phyloP scores from a whole-genome alignment of 2,329 filamentous ascomycete species.

The Aureobasidium leucospermi region DNA sequence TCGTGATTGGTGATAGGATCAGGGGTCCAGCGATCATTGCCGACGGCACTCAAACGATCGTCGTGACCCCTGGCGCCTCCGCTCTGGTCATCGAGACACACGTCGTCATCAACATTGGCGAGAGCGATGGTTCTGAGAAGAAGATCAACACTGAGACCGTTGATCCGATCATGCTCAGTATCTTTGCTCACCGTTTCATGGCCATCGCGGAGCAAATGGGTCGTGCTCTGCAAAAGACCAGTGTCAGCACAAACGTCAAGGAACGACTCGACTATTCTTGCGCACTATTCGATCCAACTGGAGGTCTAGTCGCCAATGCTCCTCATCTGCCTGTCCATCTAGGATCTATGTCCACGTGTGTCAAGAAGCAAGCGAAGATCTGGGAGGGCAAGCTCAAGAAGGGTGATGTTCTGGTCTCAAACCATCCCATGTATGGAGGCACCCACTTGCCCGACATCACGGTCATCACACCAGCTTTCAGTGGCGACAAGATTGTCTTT shows the following conservation, averaged over 20 bases:
- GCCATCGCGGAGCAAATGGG: slow-evolving; percentile 83
- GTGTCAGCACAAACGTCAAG: slow-evolving; percentile 73
- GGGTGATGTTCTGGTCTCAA: slow-evolving; percentile 76
- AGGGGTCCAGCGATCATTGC: slow-evolving; percentile 78
- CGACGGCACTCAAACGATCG: slow-evolving; percentile 74
- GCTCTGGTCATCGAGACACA: slow-evolving; percentile 79
- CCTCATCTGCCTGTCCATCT: slow-evolving; percentile 77
- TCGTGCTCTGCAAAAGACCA: slow-evolving; percentile 68
- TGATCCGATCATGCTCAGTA: slow-evolving; percentile 69
- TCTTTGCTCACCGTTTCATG: slow-evolving; percentile 80
- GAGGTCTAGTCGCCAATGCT: slow-evolving; percentile 68
- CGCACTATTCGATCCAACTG: slow-evolving; percentile 68
- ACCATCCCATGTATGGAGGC: slow-evolving; percentile 76
- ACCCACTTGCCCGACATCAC: slow-evolving; percentile 82
- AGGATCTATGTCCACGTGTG: slow-evolving; percentile 79
- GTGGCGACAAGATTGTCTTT: slow-evolving; percentile 67
- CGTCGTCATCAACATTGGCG: slow-evolving; percentile 76
- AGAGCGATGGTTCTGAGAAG: slow-evolving; percentile 41
- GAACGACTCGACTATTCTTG: slow-evolving; percentile 79
- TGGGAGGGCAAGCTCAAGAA: slow-evolving; percentile 71
- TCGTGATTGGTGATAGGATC: slow-evolving; percentile 65
- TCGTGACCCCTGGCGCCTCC: slow-evolving; percentile 70
- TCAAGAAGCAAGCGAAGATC: slow-evolving; percentile 69
- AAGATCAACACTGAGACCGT: slow-evolving; percentile 49
- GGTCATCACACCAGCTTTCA: slow-evolving; percentile 71